phyloP scores from a whole-genome alignment of 176 grass and related monocot species.

The Aegilops bicornis region DNA sequence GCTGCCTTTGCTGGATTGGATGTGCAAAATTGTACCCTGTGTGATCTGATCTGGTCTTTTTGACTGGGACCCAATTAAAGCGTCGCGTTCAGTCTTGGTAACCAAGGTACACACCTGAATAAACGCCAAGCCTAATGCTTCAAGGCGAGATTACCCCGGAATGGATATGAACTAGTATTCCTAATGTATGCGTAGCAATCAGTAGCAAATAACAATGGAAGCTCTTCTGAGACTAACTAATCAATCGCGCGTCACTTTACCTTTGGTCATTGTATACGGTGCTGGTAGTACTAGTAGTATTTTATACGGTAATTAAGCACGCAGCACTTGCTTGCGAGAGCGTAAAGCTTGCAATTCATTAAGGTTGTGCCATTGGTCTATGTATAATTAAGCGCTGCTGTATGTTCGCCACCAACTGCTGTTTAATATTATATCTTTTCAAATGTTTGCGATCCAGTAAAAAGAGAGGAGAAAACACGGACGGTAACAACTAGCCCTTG shows the following conservation, averaged over 20 bases:
- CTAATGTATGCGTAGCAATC: slow-evolving; percentile 10
- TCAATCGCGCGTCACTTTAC: neutral
- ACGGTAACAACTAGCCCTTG: neutral
- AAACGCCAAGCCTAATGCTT: slow-evolving; percentile 37
- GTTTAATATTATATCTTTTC: too few relatives aligned
- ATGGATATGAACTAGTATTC: slow-evolving; percentile 5
- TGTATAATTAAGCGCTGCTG: neutral
- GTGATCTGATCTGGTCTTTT: slow-evolving; percentile 26
- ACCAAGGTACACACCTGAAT: slow-evolving; percentile 44
- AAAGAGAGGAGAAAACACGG: neutral
- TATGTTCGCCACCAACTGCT: neutral
- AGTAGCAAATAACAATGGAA: neutral
- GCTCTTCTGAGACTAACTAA: neutral
- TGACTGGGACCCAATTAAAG: slow-evolving; percentile 32
- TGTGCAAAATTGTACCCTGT: slow-evolving; percentile 11
- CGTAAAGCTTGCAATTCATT: neutral
- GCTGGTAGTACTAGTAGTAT: too few relatives aligned
- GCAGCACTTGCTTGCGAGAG: neutral
- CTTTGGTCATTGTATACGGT: neutral
- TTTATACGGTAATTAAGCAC: neutral
- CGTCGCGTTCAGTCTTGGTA: slow-evolving; percentile 39
- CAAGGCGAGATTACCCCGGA: slow-evolving; percentile 29
- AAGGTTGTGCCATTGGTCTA: neutral
- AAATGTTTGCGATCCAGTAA: neutral
- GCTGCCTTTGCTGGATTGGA: slow-evolving; percentile 36